Evolutionary conservation across 495 filamentous ascomycete genomes (phyloP).

Genomic region (Beverwykella pulmonaria): DNA sequence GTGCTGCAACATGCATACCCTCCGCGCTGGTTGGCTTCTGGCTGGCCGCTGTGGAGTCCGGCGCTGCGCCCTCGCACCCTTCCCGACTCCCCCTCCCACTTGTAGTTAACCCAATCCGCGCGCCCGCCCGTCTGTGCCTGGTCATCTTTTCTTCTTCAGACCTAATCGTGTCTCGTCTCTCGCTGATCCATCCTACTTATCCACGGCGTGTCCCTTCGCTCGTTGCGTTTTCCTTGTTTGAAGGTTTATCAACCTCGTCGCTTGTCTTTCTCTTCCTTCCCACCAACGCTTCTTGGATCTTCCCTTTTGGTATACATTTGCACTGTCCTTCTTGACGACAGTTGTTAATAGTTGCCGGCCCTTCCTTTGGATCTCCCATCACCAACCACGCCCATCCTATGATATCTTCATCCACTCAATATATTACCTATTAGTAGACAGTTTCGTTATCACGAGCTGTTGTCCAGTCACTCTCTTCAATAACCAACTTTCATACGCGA

Average conservation of each 20-base stretch:
- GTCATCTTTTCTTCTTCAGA: slow-evolving; percentile 43
- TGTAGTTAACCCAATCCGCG: slow-evolving; percentile 40
- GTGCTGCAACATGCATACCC: slow-evolving; percentile 32
- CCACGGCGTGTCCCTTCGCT: slow-evolving; percentile 39
- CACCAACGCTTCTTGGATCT: slow-evolving; percentile 25
- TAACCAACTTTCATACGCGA: slow-evolving; percentile 11
- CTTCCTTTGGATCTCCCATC: slow-evolving; percentile 37
- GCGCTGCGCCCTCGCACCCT: slow-evolving; percentile 38
- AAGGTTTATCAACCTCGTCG: slow-evolving; percentile 42
- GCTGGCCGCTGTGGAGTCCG: slow-evolving; percentile 34
- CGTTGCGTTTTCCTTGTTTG: slow-evolving; percentile 38
- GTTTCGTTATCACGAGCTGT: slow-evolving; percentile 43
- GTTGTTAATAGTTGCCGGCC: slow-evolving; percentile 36
- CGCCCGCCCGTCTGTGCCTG: slow-evolving; percentile 35
- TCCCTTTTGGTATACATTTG: slow-evolving; percentile 39
- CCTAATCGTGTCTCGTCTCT: slow-evolving; percentile 43
- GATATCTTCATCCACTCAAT: slow-evolving; percentile 33
- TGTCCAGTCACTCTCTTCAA: slow-evolving; percentile 47
- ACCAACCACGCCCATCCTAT: slow-evolving; percentile 30
- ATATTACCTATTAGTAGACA: slow-evolving; percentile 46
- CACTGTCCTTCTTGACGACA: slow-evolving; percentile 26
- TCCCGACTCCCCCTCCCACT: slow-evolving; percentile 40
- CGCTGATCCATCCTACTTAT: slow-evolving; percentile 43
- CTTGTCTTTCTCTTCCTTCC: slow-evolving; percentile 39
- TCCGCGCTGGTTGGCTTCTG: slow-evolving; percentile 32